Conservation (phyloP, 805 yeast species). For the Nakazawaea peltata region DNA sequence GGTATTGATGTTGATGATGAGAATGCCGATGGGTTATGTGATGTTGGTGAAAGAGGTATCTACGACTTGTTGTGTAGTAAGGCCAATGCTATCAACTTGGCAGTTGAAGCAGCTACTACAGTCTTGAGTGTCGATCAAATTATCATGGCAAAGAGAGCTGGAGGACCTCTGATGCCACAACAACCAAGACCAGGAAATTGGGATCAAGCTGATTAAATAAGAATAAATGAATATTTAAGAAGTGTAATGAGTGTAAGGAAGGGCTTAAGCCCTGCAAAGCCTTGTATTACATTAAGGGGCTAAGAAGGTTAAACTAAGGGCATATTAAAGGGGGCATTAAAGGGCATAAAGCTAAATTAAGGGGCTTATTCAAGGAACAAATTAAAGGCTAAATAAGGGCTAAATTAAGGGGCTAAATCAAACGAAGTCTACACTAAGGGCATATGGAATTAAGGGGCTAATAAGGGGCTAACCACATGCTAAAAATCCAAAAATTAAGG, state of each 20-base stretch:
- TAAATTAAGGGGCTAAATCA: no score
- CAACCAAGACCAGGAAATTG: conserved; percentile 89
- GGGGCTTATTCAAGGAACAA: no score
- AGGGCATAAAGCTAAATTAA: no score
- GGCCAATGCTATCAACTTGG: conserved; percentile 81
- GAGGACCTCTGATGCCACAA: conserved; percentile 89
- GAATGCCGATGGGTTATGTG: conserved; percentile 56
- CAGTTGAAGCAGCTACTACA: conserved; percentile 92
- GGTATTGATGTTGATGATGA: conserved; percentile 82
- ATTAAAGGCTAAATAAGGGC: no score
- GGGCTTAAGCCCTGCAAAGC: neutral
- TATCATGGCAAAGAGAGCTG: conserved; percentile 98
- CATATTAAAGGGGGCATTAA: no score
- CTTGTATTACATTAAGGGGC: no score
- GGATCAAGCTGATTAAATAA: conserved; percentile 78
- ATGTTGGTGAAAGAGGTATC: conserved; percentile 61
- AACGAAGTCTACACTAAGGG: no score
- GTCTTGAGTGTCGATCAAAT: conserved; percentile 91
- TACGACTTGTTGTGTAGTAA: conserved; percentile 77
- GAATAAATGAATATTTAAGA: no score
- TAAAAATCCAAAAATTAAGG: no score
- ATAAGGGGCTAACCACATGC: no score
- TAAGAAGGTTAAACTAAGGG: no score
- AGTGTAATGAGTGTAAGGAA: neutral
- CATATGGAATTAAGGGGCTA: no score